These are phyloP conservation scores for Coemansia sp. DNA, from an alignment of 192 early-diverging fungal species.

Conservation along the genomic window DNA sequence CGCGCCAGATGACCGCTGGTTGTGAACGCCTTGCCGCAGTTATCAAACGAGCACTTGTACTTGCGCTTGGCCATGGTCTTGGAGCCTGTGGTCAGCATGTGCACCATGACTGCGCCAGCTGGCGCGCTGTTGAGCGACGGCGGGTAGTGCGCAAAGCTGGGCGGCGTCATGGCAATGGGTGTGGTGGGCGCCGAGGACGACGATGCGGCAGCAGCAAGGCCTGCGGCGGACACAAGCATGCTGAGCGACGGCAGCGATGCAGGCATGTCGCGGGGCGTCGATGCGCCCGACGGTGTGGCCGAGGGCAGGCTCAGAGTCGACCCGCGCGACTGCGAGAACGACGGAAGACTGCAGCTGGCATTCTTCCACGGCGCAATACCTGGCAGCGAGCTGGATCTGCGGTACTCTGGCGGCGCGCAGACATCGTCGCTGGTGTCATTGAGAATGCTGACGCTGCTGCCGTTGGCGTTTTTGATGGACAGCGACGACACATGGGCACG, in stretches of 20 bases:
- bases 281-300: slow-evolving; percentile 1
- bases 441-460: slow-evolving; percentile 16
- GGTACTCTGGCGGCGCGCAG: slow-evolving; percentile 1
- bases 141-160: slow-evolving; percentile 8
- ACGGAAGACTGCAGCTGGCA: background rate
- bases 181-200: background rate
- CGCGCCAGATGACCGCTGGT: slow-evolving; percentile 72
- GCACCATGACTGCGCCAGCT: slow-evolving; percentile 10
- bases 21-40: slow-evolving; percentile 76
- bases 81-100: slow-evolving; percentile 14
- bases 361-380: slow-evolving; percentile 2
- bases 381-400: slow-evolving; percentile 8
- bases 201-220: slow-evolving; percentile 1
- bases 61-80: slow-evolving; percentile 60
- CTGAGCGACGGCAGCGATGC: slow-evolving; percentile 10
- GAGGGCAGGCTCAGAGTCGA: slow-evolving; percentile 5
- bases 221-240: slow-evolving; percentile 6
- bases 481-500: slow-evolving; percentile 13
- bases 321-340: slow-evolving; percentile 3
- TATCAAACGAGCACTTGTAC: slow-evolving; percentile 63
- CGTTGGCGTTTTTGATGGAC: slow-evolving; percentile 18
- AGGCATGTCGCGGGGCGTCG: slow-evolving; percentile 8
- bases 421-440: slow-evolving; percentile 8
- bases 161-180: background rate
- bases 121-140: background rate